Conservation (phyloP, 352 stramenopile species). For the Globisporangium cystogenes region DNA sequence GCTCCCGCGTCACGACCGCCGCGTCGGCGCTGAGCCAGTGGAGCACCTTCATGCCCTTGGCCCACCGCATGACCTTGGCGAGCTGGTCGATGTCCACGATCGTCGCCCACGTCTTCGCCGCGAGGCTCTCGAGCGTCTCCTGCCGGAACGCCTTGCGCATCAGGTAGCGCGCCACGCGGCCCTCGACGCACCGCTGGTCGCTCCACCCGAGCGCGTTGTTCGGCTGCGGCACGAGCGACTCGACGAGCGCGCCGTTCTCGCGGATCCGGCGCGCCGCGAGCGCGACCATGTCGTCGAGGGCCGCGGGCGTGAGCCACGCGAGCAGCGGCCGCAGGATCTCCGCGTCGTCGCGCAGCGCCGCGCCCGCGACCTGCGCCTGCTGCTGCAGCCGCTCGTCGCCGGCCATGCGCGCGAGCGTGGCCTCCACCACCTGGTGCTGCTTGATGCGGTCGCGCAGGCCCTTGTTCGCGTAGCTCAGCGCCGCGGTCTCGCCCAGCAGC, state of each 20-base stretch:
- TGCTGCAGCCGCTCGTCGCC: slow-evolving; percentile 3
- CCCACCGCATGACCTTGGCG: slow-evolving; percentile 24
- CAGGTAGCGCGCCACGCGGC: slow-evolving; percentile 22
- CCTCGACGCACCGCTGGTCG: slow-evolving; percentile 27
- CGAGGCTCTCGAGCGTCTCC: slow-evolving; percentile 12
- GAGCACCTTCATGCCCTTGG: slow-evolving; percentile 39
- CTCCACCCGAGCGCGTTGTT: slow-evolving; percentile 36
- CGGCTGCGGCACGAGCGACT: slow-evolving; percentile 17
- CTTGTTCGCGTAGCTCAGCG: slow-evolving; percentile 17
- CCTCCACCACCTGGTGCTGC: slow-evolving; percentile 10
- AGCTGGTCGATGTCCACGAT: slow-evolving; percentile 18
- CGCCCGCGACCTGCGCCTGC: neutral
- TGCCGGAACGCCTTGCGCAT: slow-evolving; percentile 29
- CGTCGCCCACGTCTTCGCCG: slow-evolving; percentile 23
- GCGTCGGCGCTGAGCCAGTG: slow-evolving; percentile 22
- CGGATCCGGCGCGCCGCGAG: slow-evolving; percentile 13
- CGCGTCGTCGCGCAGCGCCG: slow-evolving; percentile 13
- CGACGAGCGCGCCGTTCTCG: slow-evolving; percentile 17
- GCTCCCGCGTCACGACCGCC: slow-evolving; percentile 16
- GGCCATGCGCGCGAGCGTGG: slow-evolving; percentile 10
- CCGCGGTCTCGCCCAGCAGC: slow-evolving; percentile 14
- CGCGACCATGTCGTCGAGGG: slow-evolving; percentile 8
- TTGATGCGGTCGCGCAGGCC: slow-evolving; percentile 10
- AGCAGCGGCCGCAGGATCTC: slow-evolving; percentile 16
- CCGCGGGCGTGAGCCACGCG: slow-evolving; percentile 4